Conservation (phyloP, 2,329 filamentous ascomycete genomes). For the Fusarium pininemorale region DNA sequence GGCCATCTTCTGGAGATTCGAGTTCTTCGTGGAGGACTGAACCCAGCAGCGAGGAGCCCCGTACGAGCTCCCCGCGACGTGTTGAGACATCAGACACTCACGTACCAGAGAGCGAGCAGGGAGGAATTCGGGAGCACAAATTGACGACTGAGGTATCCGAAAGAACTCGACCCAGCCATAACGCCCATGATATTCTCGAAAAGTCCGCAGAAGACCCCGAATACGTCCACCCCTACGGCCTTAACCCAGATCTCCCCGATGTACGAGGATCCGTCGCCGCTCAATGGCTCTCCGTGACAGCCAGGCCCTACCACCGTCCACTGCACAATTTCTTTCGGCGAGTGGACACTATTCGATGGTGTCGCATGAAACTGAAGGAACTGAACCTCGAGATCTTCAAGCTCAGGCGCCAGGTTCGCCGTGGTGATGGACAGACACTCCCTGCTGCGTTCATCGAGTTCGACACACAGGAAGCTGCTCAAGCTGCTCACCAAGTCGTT, state of each 20-base stretch:
- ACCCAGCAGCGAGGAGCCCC: conserved; percentile 15
- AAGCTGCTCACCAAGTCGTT: conserved; percentile 85
- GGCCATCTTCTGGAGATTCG: conserved; percentile 16
- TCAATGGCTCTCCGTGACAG: conserved; percentile 76
- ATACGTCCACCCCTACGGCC: conserved; percentile 51
- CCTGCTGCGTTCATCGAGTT: conserved; percentile 94
- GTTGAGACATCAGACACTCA: conserved; percentile 12
- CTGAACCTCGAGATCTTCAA: conserved; percentile 61
- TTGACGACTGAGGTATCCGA: conserved; percentile 28
- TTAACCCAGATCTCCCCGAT: conserved; percentile 49
- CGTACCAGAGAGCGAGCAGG: neutral
- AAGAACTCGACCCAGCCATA: neutral
- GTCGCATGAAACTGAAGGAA: conserved; percentile 62
- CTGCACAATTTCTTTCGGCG: conserved; percentile 81
- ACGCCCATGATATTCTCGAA: conserved; percentile 22
- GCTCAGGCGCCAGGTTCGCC: conserved; percentile 77
- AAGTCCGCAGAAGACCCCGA: conserved; percentile 43
- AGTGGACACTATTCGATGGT: conserved; percentile 95
- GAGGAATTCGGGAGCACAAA: conserved; percentile 6
- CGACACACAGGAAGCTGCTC: conserved; percentile 80
- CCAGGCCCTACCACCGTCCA: conserved; percentile 77
- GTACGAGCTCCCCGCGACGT: neutral
- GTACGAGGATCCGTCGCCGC: conserved; percentile 67
- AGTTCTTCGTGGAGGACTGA: conserved; percentile 19
- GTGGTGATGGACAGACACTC: conserved; percentile 73